Evolutionary conservation across 2,329 filamentous ascomycete species (phyloP).

Genomic region (Aspergillus flavus): DNA sequence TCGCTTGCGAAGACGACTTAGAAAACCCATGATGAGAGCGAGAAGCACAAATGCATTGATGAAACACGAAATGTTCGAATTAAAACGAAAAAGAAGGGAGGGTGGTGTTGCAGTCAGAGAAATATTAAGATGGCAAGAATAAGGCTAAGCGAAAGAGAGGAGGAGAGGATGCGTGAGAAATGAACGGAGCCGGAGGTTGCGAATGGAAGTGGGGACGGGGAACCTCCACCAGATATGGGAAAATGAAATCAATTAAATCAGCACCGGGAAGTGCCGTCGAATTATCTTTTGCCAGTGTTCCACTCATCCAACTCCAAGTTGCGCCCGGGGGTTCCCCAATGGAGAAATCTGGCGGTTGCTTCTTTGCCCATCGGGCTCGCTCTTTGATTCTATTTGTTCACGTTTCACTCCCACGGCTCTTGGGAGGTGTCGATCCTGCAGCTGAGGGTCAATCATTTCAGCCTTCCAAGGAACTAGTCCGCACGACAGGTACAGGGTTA

Average conservation of each 20-base stretch:
- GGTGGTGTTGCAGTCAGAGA: background rate
- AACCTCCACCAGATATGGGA: constrained; percentile 2
- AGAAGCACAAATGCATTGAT: constrained; percentile 9
- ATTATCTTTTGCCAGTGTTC: background rate
- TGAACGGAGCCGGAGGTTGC: background rate
- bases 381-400: background rate
- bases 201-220: background rate
- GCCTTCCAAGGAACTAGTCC: background rate
- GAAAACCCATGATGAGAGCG: constrained; percentile 32
- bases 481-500: background rate
- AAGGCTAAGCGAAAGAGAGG: background rate
- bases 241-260: background rate
- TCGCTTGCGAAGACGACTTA: constrained; percentile 33
- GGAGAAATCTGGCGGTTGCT: background rate
- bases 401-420: no score
- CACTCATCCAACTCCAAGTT: background rate
- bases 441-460: background rate
- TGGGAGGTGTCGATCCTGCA: background rate
- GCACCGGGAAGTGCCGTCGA: background rate
- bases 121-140: background rate
- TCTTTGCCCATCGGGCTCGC: background rate
- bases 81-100: background rate
- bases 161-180: constrained; percentile 1
- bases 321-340: background rate
- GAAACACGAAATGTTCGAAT: background rate